Percentiles rank a stretch among this genome's conserved stretches.
Evolutionary conservation across 2,329 filamentous ascomycete genomes (phyloP).

Genomic region (Ilyonectria robusta): DNA sequence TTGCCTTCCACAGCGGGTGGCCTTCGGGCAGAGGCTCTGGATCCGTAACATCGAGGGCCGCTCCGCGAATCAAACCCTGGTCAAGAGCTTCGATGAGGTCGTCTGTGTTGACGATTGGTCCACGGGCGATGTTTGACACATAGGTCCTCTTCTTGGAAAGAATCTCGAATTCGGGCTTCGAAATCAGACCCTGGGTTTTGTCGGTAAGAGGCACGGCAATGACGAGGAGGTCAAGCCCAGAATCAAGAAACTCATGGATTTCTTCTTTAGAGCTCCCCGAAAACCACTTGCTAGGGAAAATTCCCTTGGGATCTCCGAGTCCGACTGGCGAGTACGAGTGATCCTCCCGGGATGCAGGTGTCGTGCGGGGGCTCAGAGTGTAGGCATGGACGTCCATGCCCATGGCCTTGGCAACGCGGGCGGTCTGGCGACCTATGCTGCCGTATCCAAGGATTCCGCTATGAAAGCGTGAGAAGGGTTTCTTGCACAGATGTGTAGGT

Average conservation of each 20-base stretch:
- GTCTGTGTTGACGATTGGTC: conserved; percentile 62
- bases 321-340: conserved; percentile 77
- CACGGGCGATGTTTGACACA: conserved; percentile 80
- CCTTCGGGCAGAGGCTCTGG: conserved; percentile 81
- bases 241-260: conserved; percentile 65
- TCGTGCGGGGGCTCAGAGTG: conserved; percentile 78
- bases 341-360: conserved; percentile 75
- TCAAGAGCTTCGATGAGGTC: conserved; percentile 75
- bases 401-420: conserved; percentile 72
- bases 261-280: conserved; percentile 59
- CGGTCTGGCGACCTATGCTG: conserved; percentile 67
- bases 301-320: conserved; percentile 69
- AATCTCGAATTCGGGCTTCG: conserved; percentile 63
- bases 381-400: conserved; percentile 83
- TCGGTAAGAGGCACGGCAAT: conserved; percentile 66
- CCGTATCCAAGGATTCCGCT: conserved; percentile 70
- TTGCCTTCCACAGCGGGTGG: conserved; percentile 77
- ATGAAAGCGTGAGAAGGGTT: background rate
- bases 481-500: background rate
- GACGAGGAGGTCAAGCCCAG: conserved; percentile 67
- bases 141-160: conserved; percentile 67
- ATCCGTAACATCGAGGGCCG: conserved; percentile 84
- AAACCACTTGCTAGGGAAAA: conserved; percentile 66
- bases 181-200: conserved; percentile 65
- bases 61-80: conserved; percentile 65